Evolutionary conservation across 1,139 yeast species (phyloP).

Genomic region (Pichia sp.): DNA sequence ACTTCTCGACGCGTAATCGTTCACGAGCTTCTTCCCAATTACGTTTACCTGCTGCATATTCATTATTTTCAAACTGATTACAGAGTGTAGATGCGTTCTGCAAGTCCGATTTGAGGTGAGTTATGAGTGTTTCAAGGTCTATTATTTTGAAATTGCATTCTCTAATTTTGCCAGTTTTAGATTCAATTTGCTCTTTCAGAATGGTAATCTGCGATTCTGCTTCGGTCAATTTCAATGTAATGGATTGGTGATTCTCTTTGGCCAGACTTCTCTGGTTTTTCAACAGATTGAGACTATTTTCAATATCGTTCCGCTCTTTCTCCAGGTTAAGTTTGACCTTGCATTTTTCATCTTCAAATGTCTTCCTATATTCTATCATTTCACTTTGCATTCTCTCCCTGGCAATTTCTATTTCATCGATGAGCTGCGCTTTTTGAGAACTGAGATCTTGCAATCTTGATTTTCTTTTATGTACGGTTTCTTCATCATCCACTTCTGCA

Average conservation of each 20-base stretch:
- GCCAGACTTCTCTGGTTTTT: too few relatives aligned
- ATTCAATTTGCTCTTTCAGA: neutral
- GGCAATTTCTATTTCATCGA: constrained; percentile 4
- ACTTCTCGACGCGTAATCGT: constrained; percentile 3
- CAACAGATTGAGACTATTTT: too few relatives aligned
- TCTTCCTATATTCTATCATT: neutral
- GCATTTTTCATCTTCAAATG: neutral
- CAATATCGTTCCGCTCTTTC: too few relatives aligned
- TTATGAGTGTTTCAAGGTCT: constrained; percentile 7
- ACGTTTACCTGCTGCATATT: constrained; percentile 1
- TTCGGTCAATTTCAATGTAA: too few relatives aligned
- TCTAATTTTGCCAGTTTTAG: neutral
- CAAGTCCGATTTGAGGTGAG: constrained; percentile 4
- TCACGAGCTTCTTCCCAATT: constrained; percentile 1
- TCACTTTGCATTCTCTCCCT: constrained; percentile 2
- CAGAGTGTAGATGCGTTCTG: constrained; percentile 4
- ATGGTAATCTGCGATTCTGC: neutral
- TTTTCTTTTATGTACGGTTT: constrained; percentile 1
- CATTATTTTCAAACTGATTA: constrained; percentile 7
- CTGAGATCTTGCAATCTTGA: constrained; percentile 1
- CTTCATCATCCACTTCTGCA: constrained; percentile 5
- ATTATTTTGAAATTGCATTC: neutral
- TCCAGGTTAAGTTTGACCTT: neutral
- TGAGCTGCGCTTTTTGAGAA: constrained; percentile 1
- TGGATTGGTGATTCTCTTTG: too few relatives aligned